Base-by-base conservation (phyloP, 1,139 yeast species). In the Scheffersomyces quercinus region DNA sequence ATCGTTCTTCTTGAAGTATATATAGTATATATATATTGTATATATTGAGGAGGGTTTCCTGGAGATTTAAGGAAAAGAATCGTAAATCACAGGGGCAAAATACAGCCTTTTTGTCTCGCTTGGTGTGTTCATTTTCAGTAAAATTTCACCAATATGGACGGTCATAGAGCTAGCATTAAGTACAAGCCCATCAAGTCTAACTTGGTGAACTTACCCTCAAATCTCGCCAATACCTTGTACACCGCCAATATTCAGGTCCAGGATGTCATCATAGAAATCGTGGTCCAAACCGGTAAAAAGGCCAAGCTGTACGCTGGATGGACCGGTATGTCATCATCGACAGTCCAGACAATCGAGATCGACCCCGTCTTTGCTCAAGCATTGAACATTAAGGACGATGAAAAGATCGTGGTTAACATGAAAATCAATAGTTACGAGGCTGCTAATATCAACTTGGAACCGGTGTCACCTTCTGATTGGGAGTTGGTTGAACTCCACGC, bases 401-500 rank as follows among this genome's bases (percentile, higher is more conserved):
- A 73, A 4, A 55, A 61, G 28, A 72, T 83, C n/a, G 57, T 55
- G 1, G 41, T 77, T 36, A 70, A 71, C 41, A 55, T 74, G 59
- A 72, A 58, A 65, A 73, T 76, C 31, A 70, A 77, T 31, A 71
- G 76, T 11, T 77, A 70, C 20, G 74, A 68, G 40, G 83, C 90
- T 0, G 65, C 74, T 6, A 79, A 82, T 5, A 82, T 91, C 7
- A 82, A 80, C 56, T 73, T 91, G 37, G 97, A 89, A 58, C 98
- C 98, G 0, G 65, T 79, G 29, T 75, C 88, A 0, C 65, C 84
- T 3, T 77, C 86, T 3, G 99, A 93, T 59, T 93, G 98, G 98
- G 98, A 91, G 54, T 70, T 88, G 35, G 88, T 90, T 5, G 97
- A 90, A 57, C 67, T 87, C 4, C 88, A 93, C 62, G 95, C 96